Evolutionary conservation across 345 rosid species (phyloP).

Genomic region (Eucalyptus guilfoylei): DNA sequence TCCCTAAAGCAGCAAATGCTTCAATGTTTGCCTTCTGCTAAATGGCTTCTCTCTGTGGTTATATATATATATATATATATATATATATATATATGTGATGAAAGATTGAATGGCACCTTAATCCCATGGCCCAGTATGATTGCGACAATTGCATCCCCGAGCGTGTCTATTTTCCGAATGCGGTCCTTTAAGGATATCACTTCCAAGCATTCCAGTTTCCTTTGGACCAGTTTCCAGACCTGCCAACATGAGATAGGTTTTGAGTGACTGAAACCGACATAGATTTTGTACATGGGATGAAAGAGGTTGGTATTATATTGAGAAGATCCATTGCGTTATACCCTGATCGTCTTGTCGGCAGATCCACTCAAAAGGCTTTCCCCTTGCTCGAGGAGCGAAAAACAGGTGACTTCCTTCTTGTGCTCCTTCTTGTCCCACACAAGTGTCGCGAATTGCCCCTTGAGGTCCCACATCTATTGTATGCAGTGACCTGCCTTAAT

Average conservation of each 20-base stretch:
- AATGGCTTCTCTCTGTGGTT: not conserved
- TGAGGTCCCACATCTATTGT: conserved; percentile 63
- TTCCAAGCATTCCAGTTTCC: conserved; percentile 59
- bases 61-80: not conserved
- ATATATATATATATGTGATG: not conserved
- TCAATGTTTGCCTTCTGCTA: not conserved
- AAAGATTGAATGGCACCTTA: conserved; percentile 32
- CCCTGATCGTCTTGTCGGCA: conserved; percentile 68
- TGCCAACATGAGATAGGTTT: conserved; percentile 1
- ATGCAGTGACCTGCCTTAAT: not conserved
- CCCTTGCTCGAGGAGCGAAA: conserved; percentile 62
- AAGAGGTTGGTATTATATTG: not conserved
- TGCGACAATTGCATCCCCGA: conserved; percentile 31
- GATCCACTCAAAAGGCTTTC: conserved; percentile 86
- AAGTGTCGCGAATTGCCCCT: conserved; percentile 41
- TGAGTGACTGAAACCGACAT: not conserved
- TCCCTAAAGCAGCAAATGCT: not conserved
- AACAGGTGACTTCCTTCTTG: conserved; percentile 66
- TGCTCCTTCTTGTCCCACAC: conserved; percentile 66
- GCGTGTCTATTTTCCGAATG: conserved; percentile 40
- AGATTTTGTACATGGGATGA: not conserved
- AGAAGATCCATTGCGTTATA: not conserved
- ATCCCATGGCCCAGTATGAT: conserved; percentile 45
- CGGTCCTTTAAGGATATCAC: conserved; percentile 56
- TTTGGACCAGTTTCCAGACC: conserved; percentile 70